phyloP scores from a whole-genome alignment of 345 rosid species.

The Populus pruinosa region DNA sequence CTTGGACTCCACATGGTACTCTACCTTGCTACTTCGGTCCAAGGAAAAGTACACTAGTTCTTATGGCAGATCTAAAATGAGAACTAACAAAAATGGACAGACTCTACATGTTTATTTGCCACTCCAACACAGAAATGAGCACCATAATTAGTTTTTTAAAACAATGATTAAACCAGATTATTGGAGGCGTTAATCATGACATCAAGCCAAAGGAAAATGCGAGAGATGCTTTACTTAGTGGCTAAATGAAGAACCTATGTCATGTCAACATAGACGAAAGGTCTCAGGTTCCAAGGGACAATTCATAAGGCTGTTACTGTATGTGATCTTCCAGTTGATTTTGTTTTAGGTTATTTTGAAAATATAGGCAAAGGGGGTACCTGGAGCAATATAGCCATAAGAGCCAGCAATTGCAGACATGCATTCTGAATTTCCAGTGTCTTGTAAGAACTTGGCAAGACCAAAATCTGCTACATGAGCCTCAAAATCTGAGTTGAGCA shows the following conservation, averaged over 20 bases:
- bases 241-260: constrained; percentile 4
- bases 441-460: constrained; percentile 58
- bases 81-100: neutral
- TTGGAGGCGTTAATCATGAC: constrained; percentile 2
- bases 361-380: constrained; percentile 15
- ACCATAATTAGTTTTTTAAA: neutral
- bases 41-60: constrained; percentile 5
- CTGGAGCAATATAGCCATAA: constrained; percentile 79
- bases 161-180: constrained; percentile 5
- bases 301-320: neutral
- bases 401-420: constrained; percentile 78
- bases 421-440: constrained; percentile 55
- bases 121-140: neutral
- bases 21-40: constrained; percentile 7
- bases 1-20: constrained; percentile 14
- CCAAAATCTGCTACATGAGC: constrained; percentile 80
- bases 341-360: neutral
- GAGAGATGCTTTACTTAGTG: neutral
- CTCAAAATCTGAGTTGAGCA: constrained; percentile 58
- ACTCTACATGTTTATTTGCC: neutral
- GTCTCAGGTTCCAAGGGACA: neutral
- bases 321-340: neutral
- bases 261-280: neutral
- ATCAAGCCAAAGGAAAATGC: constrained; percentile 4
- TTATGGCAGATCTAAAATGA: constrained; percentile 1